These are phyloP conservation scores for Exophiala viscosa DNA, from an alignment of 2,329 filamentous ascomycete species.

Conservation along the genomic window DNA sequence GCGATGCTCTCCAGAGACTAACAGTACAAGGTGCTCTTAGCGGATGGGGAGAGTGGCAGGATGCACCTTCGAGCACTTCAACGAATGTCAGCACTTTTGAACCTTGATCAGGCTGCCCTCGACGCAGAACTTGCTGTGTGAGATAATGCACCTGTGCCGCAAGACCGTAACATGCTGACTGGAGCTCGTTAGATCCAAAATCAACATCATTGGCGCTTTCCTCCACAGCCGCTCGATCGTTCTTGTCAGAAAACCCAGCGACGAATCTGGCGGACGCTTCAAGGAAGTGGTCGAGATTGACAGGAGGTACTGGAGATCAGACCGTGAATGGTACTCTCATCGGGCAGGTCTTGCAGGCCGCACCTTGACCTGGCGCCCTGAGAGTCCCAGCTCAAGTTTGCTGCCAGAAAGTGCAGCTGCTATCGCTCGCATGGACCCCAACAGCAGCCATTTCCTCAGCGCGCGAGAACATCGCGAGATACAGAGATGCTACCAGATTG, in stretches of 20 bases:
- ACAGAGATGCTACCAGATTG: slow-evolving; percentile 21
- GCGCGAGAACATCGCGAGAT: slow-evolving; percentile 7
- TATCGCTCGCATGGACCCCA: slow-evolving; percentile 15
- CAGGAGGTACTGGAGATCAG: slow-evolving; percentile 11
- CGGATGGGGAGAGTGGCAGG: slow-evolving; percentile 17
- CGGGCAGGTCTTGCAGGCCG: slow-evolving; percentile 10
- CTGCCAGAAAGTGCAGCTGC: slow-evolving; percentile 7
- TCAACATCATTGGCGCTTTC: slow-evolving; percentile 23
- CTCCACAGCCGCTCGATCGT: slow-evolving; percentile 12
- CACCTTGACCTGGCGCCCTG: slow-evolving; percentile 16
- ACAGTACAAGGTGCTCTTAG: slow-evolving; percentile 13
- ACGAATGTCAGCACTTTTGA: slow-evolving; percentile 4
- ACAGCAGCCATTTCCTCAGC: not conserved
- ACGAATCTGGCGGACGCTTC: not conserved
- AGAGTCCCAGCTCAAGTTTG: slow-evolving; percentile 12
- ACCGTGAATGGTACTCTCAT: slow-evolving; percentile 19
- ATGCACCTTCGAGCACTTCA: slow-evolving; percentile 19
- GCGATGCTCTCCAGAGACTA: not conserved
- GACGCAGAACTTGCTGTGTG: slow-evolving; percentile 19
- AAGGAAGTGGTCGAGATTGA: slow-evolving; percentile 17
- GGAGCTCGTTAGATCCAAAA: slow-evolving; percentile 6
- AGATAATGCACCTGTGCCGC: not conserved
- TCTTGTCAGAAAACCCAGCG: slow-evolving; percentile 4
- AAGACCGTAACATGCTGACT: not conserved
- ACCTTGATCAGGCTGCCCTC: not conserved